A percentile compares a stretch with the other conserved stretches of the same genome.
phyloP scores from a whole-genome alignment of 148 eudicot species.

The Agrostemma githago region DNA sequence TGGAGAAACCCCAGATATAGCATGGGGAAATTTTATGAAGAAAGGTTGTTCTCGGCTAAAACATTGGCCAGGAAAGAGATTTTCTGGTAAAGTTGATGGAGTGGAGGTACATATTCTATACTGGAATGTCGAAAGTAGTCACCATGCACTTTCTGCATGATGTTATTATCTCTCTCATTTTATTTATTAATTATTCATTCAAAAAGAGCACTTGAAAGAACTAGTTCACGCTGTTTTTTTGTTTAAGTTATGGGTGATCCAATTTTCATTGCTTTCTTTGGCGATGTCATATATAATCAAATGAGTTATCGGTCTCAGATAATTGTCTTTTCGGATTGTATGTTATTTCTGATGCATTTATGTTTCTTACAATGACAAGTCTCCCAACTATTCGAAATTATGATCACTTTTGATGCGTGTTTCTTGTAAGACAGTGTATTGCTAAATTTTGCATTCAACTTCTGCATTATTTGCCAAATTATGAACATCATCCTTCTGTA shows the following conservation, averaged over 20 bases:
- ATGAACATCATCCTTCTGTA: slow-evolving; percentile 13
- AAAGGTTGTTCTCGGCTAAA: slow-evolving; percentile 57
- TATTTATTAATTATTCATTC: neutral
- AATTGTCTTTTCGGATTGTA: neutral
- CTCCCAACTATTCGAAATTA: neutral
- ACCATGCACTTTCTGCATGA: neutral
- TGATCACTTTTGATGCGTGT: slow-evolving; percentile 1
- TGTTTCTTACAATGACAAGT: neutral
- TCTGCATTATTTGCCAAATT: neutral
- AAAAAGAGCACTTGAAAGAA: neutral
- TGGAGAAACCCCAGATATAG: slow-evolving; percentile 95
- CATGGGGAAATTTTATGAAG: slow-evolving; percentile 82
- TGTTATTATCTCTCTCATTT: neutral
- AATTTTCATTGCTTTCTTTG: neutral
- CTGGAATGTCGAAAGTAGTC: neutral
- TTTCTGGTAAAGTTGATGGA: slow-evolving; percentile 80
- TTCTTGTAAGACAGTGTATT: slow-evolving; percentile 1
- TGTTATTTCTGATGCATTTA: neutral
- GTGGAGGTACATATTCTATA: slow-evolving; percentile 54
- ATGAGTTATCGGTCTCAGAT: slow-evolving; percentile 5
- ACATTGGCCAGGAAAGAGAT: slow-evolving; percentile 80
- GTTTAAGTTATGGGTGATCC: neutral
- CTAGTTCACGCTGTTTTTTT: neutral
- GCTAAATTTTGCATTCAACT: neutral
- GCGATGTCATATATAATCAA: neutral